Evolutionary conservation across 768 basidiomycete species (phyloP), one percentile per base, ranked within the genome.

Genomic region (Gelatoporia subvermispora): DNA sequence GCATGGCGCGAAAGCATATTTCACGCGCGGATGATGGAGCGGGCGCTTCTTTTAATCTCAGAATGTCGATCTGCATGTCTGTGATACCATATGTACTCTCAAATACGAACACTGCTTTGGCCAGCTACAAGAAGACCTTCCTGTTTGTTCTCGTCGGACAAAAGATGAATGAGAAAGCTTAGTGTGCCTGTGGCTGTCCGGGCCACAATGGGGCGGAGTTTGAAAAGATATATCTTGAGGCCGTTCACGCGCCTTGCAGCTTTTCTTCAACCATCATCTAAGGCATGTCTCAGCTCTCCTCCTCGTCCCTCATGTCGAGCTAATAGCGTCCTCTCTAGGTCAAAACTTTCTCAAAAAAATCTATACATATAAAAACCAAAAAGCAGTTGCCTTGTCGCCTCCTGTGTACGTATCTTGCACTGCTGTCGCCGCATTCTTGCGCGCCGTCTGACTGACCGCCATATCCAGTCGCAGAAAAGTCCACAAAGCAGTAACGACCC

Each of bases 401-500:
- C 76, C 75, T 81, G 74, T 85, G 81, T 83, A 60, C 54, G 78
- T 73, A 42, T 49, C 35, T 54, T 43, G 56, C 47, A 45, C 52
- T 50, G 48, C 44, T 47, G 51, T 35, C 40, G 39, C 42, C 16
- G 40, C 23, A 25, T 57, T 41, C 35, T 38, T 51, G 48, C 43
- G 52, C 50, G 55, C 54, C 60, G 50, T 39, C 54, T 53, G 41
- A 53, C 45, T 25, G 23, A 51, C 45, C 41, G 35, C 47, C 43
- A 52, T 49, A 34, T 28, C 10, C 65, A 82, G 78, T 75, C 71
- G 67, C 72, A 83, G 84, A 86, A 88, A 89, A 87, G 78, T 75
- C 71, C 76, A 84, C 78, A 83, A 88, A 88, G 82, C 86, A 91
- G 88, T 91, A 91, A 91, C 88, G 88, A 91, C 84, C 71, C 69